Base-by-base conservation (phyloP, 2,329 filamentous ascomycete genomes). In the Amylocarpus encephaloides region DNA sequence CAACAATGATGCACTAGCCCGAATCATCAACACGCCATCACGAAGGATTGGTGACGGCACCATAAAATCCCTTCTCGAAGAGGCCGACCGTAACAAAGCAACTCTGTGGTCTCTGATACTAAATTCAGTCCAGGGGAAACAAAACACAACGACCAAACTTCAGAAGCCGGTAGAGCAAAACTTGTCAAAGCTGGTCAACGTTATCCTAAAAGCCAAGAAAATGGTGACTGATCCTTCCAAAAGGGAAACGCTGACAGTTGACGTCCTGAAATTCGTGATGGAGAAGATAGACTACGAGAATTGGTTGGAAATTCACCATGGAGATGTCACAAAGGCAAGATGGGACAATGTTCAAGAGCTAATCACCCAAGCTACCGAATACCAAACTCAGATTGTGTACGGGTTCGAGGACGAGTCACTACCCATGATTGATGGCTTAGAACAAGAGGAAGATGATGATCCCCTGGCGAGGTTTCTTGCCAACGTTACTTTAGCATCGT, bases 301-400 rank as follows among this genome's bases (percentile, higher is more conserved):
- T n/a, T 88, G 87, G 61, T 71, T 97, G 5, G 77, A 85, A 58
- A 77, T 79, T 10, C 79, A 82, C 18, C 85, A 92, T 58, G 74
- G 78, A 0, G 83, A 93, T 15, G 84, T 92, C 52, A 78, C 85
- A 57, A 88, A 93, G 58, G 76, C 82, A 49, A 77, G 90, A 53
- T 93, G 90, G 88, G 84, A 83, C 30, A 97, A 95, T 59, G 83
- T 97, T 0, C 82, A 93, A 62, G 92, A 97, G 67, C 80, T 97
- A n/a, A 72, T 94, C 50, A 79, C 73, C 13, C 82, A 95, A 63
- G 89, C 88, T 1, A 77, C 76, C 3, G 90, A 96, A 53, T 85
- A 91, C 64, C 64, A 69, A 12, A 56, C 64, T 42, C 43, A 56
- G 10, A 43, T 65, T 18, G 52, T 56, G 10, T 59, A 51, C 35